Base-by-base conservation (phyloP, 2,329 filamentous ascomycete species). In the Cladophialophora bantiana region DNA sequence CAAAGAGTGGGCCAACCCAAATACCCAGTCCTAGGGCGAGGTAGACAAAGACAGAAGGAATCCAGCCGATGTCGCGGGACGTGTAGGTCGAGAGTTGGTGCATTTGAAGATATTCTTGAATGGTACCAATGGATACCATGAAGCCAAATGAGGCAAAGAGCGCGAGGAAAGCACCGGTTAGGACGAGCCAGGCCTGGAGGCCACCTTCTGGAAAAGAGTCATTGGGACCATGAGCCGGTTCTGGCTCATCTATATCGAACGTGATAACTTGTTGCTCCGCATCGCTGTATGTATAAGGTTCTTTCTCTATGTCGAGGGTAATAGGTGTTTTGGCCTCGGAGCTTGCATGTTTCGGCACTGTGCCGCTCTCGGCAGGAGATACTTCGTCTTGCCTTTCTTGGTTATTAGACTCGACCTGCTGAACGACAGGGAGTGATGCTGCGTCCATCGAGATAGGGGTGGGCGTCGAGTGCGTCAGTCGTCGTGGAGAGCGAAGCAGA, bases 1-100 rank as follows among this genome's bases (percentile, higher is more conserved):
- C 83, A 64, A 84, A 82, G 3, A 85, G 65, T 0, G 83, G 83
- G 0, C 83, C 83, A 7, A 83, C 77, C 70, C 83, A 82, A 4
- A 84, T 79, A 4, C 80, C 82, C 1, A 83, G 75, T 13, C 82
- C 77, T 0, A 84, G 72, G 0, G 79, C 77, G 0, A 84, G 70
- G 54, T 83, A 84, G 4, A 80, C 78, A 38, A 83, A 80, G 3
- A 83, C 68, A 0, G 82, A 81, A 0, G 80, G 79, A 60, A 84
- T 84, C 83, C 83, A 85, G 20, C 82, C 83, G 0, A 85, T 77
- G 48, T 84, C 78, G 3, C 80, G 74, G 3, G 80, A 74, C 3
- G 77, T 77, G 67, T 82, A 83, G 7, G 71, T 66, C 0, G 76
- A 72, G 0, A 85, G 76, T 69, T 85, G 82, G 62, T 85, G 75